Evolutionary conservation across 164 flowering plant species (phyloP), one percentile per base, ranked within the genome.

Genomic region (Malania oleifera): DNA sequence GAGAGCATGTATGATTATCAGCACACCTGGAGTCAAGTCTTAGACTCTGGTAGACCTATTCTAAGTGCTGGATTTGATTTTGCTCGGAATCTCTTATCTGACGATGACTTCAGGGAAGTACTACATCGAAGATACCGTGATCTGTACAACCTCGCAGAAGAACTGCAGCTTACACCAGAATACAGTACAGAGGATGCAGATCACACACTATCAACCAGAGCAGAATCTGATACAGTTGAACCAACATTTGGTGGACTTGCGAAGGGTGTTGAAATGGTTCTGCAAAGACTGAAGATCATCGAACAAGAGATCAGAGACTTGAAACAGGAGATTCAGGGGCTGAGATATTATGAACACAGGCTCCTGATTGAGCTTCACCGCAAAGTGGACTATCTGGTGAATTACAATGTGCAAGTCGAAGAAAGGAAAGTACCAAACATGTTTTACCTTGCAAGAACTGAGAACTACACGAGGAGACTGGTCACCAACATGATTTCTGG

Each of bases 261-360:
- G 20, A 93, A 88, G 74, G 99, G 97, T 0, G 85, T 88, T n/a
- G 96, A 93, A 69, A 68, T 66, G 59, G 95, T 93, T 44, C 57
- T 90, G 57, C 83, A 91, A 63, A 79, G 95, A 70, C 74, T 88
- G 52, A 85, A 79, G 73, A 85, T 93, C 61, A 93, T 93, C 34
- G 93, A 88, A 53, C 87, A 76, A 44, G 91, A 93, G 61, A 86
- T 93, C 47, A 77, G 83, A 69, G 96, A 93, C 62, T 46, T 93
- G 55, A 93, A 90, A 76, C 86, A 85, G 65, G 99, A 90, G 82
- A 86, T 93, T 41, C 97, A 90, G 78, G 97, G 96, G 29, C 72
- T 90, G 40, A 83, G 87, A 72, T 88, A 86, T 51, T 86, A 86
- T 31, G 97, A 88, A 23, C 92, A 88, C 72, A 70, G 89, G 58